phyloP scores from a whole-genome alignment of 352 stramenopile species.

The Pythium dissimile region DNA sequence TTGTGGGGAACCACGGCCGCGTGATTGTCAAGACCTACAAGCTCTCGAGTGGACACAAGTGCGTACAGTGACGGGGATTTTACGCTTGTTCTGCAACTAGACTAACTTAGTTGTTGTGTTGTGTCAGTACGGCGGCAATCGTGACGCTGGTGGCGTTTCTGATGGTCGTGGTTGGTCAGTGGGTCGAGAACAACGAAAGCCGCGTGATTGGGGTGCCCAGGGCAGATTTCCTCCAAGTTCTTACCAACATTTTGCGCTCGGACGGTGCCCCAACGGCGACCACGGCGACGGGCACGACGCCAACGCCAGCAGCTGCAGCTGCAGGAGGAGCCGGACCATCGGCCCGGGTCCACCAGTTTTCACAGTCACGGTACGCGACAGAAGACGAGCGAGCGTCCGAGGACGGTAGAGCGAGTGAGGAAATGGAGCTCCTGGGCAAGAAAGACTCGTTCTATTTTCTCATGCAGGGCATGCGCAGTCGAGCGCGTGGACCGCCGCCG shows the following conservation, averaged over 20 bases:
- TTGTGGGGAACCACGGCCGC: slow-evolving; percentile 60
- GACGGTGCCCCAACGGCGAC: slow-evolving; percentile 19
- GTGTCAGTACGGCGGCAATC: slow-evolving; percentile 36
- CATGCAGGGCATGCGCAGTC: slow-evolving; percentile 44
- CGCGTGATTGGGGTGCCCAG: slow-evolving; percentile 55
- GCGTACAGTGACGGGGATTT: background rate
- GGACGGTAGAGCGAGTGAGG: slow-evolving; percentile 11
- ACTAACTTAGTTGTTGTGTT: background rate
- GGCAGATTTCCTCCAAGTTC: slow-evolving; percentile 57
- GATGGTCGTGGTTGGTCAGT: slow-evolving; percentile 52
- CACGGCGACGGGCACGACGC: background rate
- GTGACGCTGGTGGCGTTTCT: slow-evolving; percentile 41
- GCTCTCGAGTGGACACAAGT: slow-evolving; percentile 47
- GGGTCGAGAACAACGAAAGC: slow-evolving; percentile 81
- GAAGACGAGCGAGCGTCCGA: slow-evolving; percentile 3
- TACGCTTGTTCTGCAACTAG: background rate
- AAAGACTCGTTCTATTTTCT: slow-evolving; percentile 84
- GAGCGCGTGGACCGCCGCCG: slow-evolving; percentile 1
- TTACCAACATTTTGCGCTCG: slow-evolving; percentile 59
- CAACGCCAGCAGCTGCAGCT: no score
- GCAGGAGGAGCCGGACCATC: no score
- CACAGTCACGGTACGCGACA: background rate
- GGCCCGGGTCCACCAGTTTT: slow-evolving; percentile 10
- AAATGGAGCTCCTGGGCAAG: slow-evolving; percentile 38
- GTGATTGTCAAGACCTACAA: slow-evolving; percentile 42